Conservation (phyloP, 2,329 filamentous ascomycete species). For the Fusarium graminum region DNA sequence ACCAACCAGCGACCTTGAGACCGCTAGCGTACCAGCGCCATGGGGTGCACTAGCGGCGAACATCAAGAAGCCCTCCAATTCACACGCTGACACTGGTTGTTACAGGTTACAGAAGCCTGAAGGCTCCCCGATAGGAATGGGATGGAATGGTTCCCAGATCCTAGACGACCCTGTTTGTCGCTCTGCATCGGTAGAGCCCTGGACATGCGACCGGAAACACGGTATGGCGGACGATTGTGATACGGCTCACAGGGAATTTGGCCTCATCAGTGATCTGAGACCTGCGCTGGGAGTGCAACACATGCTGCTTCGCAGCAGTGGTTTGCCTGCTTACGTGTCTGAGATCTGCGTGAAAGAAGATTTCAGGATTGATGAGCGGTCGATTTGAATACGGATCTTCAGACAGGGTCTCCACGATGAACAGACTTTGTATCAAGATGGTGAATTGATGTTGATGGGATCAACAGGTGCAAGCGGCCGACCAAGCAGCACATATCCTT, state of each 20-base stretch:
- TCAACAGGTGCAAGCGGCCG: constrained; percentile 26
- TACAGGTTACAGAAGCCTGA: constrained; percentile 28
- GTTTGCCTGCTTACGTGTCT: constrained; percentile 36
- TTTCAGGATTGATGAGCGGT: constrained; percentile 37
- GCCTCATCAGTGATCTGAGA: constrained; percentile 41
- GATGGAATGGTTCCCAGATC: constrained; percentile 36
- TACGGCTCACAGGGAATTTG: constrained; percentile 39
- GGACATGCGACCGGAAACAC: constrained; percentile 41
- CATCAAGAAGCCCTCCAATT: constrained; percentile 25
- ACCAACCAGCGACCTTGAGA: constrained; percentile 40
- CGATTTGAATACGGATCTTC: constrained; percentile 35
- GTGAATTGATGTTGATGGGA: constrained; percentile 17
- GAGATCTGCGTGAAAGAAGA: constrained; percentile 33
- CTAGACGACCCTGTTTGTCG: constrained; percentile 24
- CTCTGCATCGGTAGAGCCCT: constrained; percentile 25
- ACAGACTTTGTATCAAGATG: constrained; percentile 5
- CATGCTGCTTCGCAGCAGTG: constrained; percentile 17
- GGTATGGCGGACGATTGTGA: constrained; percentile 36
- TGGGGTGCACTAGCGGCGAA: constrained; percentile 39
- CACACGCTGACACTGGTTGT: constrained; percentile 34
- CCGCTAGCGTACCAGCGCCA: constrained; percentile 46
- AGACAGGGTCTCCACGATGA: constrained; percentile 10
- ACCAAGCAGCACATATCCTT: constrained; percentile 12
- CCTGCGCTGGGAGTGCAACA: constrained; percentile 24
- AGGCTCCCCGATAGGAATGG: constrained; percentile 38